phyloP scores from a whole-genome alignment of 2,329 filamentous ascomycete species.

The Zopfia rhizophila region DNA sequence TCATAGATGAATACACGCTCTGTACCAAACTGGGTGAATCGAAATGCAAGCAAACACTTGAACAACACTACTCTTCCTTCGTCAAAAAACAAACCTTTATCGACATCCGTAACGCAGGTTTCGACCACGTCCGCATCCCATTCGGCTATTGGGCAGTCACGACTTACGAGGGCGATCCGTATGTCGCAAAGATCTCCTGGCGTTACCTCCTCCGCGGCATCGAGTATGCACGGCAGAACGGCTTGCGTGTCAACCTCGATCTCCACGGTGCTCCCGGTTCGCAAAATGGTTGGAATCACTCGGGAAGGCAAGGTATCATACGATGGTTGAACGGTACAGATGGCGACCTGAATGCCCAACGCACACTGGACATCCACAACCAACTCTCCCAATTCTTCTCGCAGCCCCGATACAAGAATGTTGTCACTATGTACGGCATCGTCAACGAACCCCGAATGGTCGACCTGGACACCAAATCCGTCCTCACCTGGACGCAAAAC shows the following conservation, averaged over 20 bases:
- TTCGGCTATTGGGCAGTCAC: conserved; percentile 95
- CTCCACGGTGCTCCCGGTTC: conserved; percentile 90
- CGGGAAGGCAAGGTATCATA: conserved; percentile 81
- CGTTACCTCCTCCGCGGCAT: conserved; percentile 91
- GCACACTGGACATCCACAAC: conserved; percentile 87
- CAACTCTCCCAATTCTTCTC: conserved; percentile 91
- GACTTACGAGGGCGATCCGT: conserved; percentile 86
- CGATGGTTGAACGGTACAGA: conserved; percentile 92
- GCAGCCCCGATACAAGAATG: conserved; percentile 89
- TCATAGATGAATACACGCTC: conserved; percentile 91
- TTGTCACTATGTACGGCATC: conserved; percentile 92
- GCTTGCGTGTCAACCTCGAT: conserved; percentile 91
- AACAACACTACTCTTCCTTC: conserved; percentile 91
- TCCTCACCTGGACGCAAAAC: conserved; percentile 81
- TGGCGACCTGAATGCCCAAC: conserved; percentile 79
- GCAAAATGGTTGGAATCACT: conserved; percentile 99
- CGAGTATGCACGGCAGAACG: conserved; percentile 93
- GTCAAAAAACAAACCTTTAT: conserved; percentile 85
- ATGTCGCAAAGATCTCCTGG: conserved; percentile 88
- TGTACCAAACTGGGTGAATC: conserved; percentile 73
- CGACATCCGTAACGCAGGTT: conserved; percentile 85
- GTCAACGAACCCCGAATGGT: conserved; percentile 93
- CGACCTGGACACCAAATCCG: conserved; percentile 69
- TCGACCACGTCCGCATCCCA: conserved; percentile 96
- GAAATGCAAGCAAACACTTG: conserved; percentile 74